These are phyloP conservation scores for Yamadazyma diospyri DNA, from an alignment of 1,139 yeast genomes.

Conservation along the genomic window DNA sequence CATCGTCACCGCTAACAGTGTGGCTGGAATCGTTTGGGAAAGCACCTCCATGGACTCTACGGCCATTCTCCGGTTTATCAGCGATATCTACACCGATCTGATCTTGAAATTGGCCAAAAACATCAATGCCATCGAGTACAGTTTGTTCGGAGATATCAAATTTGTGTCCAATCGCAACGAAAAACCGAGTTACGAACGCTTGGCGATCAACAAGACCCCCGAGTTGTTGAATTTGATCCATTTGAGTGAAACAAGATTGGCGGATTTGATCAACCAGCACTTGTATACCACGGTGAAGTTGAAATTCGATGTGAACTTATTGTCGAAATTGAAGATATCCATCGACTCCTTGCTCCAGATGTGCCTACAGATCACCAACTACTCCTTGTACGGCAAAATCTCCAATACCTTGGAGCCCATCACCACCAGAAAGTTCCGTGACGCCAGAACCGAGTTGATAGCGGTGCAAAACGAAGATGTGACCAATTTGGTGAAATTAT, in stretches of 20 bases:
- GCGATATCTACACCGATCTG: constrained; percentile 74
- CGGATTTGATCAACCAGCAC: constrained; percentile 73
- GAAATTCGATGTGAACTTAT: constrained; percentile 44
- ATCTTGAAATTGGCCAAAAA: constrained; percentile 67
- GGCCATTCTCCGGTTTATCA: constrained; percentile 65
- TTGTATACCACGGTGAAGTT: constrained; percentile 46
- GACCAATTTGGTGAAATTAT: constrained; percentile 54
- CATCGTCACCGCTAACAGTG: constrained; percentile 64
- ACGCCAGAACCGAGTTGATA: constrained; percentile 66
- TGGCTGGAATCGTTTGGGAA: constrained; percentile 75
- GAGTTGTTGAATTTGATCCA: constrained; percentile 50
- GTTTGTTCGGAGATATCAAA: constrained; percentile 50
- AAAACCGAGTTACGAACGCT: constrained; percentile 41
- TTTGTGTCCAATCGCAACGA: constrained; percentile 34
- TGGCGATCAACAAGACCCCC: constrained; percentile 50
- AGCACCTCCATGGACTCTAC: constrained; percentile 79
- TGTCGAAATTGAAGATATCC: constrained; percentile 50
- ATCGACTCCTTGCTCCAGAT: constrained; percentile 68
- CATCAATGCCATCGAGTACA: constrained; percentile 68
- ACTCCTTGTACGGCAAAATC: constrained; percentile 67
- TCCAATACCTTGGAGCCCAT: constrained; percentile 71
- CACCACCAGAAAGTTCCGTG: constrained; percentile 63
- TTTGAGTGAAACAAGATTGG: constrained; percentile 69
- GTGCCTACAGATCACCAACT: constrained; percentile 66
- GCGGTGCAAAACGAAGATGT: constrained; percentile 58